These are phyloP conservation scores for Tricholoma saponaceum DNA, from an alignment of 768 basidiomycete genomes.

Conservation along the genomic window DNA sequence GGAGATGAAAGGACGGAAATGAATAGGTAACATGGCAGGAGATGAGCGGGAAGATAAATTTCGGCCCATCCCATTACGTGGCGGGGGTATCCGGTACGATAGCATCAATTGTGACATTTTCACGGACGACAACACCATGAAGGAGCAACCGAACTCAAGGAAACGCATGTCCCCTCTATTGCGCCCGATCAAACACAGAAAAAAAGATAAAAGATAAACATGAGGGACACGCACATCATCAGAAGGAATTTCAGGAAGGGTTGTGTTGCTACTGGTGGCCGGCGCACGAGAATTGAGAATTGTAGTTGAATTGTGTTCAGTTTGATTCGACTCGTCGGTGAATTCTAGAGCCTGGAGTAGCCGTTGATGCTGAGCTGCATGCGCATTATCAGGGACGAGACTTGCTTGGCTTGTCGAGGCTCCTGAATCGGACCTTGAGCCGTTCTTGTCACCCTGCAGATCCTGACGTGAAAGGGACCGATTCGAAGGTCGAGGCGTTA, in stretches of 20 bases:
- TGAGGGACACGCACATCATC: constrained; percentile 4
- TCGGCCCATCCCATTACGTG: constrained; percentile 8
- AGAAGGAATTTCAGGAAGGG: neutral
- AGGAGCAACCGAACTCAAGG: neutral
- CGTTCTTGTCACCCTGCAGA: constrained; percentile 1
- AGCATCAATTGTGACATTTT: constrained; percentile 1
- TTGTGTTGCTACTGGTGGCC: neutral
- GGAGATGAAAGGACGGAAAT: constrained; percentile 10
- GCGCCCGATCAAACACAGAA: neutral
- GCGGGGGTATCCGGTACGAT: neutral
- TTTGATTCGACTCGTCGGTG: neutral
- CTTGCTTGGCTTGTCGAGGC: constrained; percentile 5
- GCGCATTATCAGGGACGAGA: neutral
- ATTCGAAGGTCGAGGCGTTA: constrained; percentile 6
- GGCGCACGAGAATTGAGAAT: neutral
- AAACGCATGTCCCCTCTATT: neutral
- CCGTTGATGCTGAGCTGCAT: constrained; percentile 1
- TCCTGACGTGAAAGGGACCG: constrained; percentile 9
- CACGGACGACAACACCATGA: neutral
- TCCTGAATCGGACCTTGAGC: constrained; percentile 4
- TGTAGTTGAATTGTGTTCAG: neutral
- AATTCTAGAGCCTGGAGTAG: neutral
- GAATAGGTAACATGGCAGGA: constrained; percentile 6
- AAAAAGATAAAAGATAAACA: neutral
- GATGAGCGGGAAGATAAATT: neutral